Percentiles rank a stretch among this genome's conserved stretches.
Evolutionary conservation across 768 basidiomycete species (phyloP).

Genomic region (Crepidotus variabilis): DNA sequence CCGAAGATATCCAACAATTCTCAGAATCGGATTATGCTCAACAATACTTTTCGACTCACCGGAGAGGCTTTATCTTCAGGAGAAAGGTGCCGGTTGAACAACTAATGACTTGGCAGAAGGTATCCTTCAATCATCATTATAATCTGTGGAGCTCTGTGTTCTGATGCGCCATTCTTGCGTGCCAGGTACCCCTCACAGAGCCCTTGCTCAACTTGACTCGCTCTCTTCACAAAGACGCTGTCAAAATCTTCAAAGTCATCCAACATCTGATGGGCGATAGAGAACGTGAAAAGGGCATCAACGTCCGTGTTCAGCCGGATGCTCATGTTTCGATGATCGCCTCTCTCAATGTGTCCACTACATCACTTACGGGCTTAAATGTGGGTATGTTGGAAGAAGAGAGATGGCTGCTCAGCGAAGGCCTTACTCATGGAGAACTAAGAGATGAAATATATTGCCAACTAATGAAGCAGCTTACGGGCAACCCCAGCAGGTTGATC

Average conservation of each 20-base stretch:
- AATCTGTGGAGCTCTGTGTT: neutral
- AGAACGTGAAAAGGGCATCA: constrained; percentile 62
- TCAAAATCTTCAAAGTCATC: constrained; percentile 83
- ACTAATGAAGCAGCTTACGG: constrained; percentile 84
- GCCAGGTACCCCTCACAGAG: constrained; percentile 57
- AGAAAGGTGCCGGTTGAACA: constrained; percentile 79
- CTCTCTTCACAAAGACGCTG: constrained; percentile 67
- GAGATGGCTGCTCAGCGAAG: constrained; percentile 80
- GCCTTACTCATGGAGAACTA: constrained; percentile 76
- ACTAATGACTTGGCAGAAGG: constrained; percentile 93
- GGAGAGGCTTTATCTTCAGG: constrained; percentile 84
- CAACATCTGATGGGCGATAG: constrained; percentile 95
- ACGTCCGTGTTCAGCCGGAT: constrained; percentile 43
- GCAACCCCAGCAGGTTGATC: constrained; percentile 68
- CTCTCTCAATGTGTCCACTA: constrained; percentile 42
- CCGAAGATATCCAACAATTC: constrained; percentile 84
- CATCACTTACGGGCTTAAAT: constrained; percentile 35
- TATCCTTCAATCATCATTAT: constrained; percentile 14
- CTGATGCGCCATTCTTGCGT: constrained; percentile 2
- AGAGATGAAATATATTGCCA: constrained; percentile 95
- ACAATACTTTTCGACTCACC: constrained; percentile 87
- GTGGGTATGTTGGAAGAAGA: constrained; percentile 73
- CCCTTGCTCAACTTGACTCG: constrained; percentile 75
- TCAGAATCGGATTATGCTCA: constrained; percentile 81
- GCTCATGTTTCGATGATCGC: constrained; percentile 38